phyloP scores from a whole-genome alignment of 257 asterid species.

The Nicotiana otophora region DNA sequence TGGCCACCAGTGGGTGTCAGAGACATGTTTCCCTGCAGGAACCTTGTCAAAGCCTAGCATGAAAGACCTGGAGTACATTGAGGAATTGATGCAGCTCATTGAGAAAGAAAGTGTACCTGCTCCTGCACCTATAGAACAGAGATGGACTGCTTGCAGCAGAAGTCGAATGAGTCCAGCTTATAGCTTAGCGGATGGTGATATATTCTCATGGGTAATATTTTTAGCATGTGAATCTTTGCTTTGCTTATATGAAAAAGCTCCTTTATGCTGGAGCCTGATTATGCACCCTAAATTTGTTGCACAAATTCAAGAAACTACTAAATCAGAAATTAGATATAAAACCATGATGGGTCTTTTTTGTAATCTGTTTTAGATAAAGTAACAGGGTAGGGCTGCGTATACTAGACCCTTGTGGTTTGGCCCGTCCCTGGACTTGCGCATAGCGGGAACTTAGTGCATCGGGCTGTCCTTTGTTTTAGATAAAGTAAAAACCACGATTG shows the following conservation, averaged over 20 bases:
- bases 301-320: neutral
- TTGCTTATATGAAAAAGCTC: neutral
- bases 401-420: no score
- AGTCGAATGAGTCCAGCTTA: conserved; percentile 95
- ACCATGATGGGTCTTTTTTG: neutral
- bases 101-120: conserved; percentile 76
- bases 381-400: neutral
- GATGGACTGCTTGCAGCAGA: conserved; percentile 88
- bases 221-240: neutral
- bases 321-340: neutral
- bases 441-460: no score
- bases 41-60: conserved; percentile 76
- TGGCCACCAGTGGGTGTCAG: conserved; percentile 99
- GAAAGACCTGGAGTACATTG: conserved; percentile 85
- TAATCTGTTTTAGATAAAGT: neutral
- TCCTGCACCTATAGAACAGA: conserved; percentile 97
- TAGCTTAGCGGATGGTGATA: conserved; percentile 64
- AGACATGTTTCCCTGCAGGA: conserved; percentile 91
- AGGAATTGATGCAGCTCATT: conserved; percentile 60
- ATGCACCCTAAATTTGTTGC: neutral
- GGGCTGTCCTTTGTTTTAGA: neutral
- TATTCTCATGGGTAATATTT: conserved; percentile 81
- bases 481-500: neutral
- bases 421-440: no score
- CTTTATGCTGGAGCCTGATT: neutral